phyloP scores from a whole-genome alignment of 2,329 filamentous ascomycete genomes.

The Saccharata proteae region DNA sequence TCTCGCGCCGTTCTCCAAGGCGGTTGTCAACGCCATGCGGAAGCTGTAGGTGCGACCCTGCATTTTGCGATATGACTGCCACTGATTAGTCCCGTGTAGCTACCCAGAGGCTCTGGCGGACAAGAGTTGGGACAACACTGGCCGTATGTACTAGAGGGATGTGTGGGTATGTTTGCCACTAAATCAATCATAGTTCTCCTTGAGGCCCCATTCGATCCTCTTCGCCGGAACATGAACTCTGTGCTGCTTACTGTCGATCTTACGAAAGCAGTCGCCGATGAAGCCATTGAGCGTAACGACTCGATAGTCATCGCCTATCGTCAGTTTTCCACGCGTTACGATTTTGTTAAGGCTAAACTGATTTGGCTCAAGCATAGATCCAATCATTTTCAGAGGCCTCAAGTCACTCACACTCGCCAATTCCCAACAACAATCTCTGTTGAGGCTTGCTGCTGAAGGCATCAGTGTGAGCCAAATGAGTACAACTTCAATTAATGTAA shows the following conservation, averaged over 20 bases:
- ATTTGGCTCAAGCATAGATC: constrained; percentile 47
- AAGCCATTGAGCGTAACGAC: constrained; percentile 66
- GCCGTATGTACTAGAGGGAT: constrained; percentile 37
- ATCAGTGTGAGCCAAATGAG: constrained; percentile 48
- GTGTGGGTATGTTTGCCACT: background rate
- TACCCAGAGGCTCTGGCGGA: constrained; percentile 87
- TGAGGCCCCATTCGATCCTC: constrained; percentile 52
- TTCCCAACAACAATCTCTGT: constrained; percentile 73
- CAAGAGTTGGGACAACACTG: constrained; percentile 92
- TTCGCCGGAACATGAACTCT: constrained; percentile 48
- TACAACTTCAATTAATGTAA: background rate
- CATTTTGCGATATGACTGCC: background rate
- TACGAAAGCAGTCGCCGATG: constrained; percentile 76
- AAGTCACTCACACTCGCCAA: constrained; percentile 79
- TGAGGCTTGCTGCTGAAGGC: constrained; percentile 70
- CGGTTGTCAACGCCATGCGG: constrained; percentile 67
- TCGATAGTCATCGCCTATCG: constrained; percentile 84
- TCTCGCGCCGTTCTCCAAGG: constrained; percentile 49
- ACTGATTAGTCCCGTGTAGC: constrained; percentile 32
- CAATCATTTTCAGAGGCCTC: constrained; percentile 88
- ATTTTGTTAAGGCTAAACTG: constrained; percentile 10
- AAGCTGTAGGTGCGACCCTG: constrained; percentile 49
- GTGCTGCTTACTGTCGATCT: constrained; percentile 82
- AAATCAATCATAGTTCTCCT: constrained; percentile 44
- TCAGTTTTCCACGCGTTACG: constrained; percentile 30